phyloP scores from a whole-genome alignment of 768 basidiomycete genomes.

The Kwoniella dejecticola region DNA sequence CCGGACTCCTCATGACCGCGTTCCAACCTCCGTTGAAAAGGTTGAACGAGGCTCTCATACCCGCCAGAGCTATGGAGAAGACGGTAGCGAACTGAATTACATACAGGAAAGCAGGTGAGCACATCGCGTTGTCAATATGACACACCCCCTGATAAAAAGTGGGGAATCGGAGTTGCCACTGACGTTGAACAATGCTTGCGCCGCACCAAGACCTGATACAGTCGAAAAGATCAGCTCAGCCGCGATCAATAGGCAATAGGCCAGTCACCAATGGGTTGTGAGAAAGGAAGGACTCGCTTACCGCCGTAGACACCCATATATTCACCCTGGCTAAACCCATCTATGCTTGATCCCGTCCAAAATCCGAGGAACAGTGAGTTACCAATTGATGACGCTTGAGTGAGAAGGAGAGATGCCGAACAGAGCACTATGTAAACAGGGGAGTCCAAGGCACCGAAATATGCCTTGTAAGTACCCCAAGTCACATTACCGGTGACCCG shows the following conservation, averaged over 20 bases:
- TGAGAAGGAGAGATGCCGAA: conserved; percentile 58
- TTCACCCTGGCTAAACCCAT: conserved; percentile 63
- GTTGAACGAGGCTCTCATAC: conserved; percentile 56
- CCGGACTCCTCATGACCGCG: conserved; percentile 65
- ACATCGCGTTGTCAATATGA: too few species aligned
- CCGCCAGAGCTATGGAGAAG: conserved; percentile 43
- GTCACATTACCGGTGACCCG: conserved; percentile 63
- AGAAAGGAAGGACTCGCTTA: conserved; percentile 4
- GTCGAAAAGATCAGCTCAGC: background rate
- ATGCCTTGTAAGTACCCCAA: conserved; percentile 59
- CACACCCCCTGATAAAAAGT: too few species aligned
- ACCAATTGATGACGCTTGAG: conserved; percentile 64
- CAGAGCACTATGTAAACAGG: conserved; percentile 59
- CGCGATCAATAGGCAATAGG: background rate
- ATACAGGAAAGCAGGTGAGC: too few species aligned
- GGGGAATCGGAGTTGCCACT: background rate
- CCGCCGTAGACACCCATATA: conserved; percentile 68
- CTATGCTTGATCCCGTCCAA: conserved; percentile 66
- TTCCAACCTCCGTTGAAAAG: conserved; percentile 64
- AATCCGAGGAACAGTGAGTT: conserved; percentile 72
- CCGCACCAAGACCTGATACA: conserved; percentile 29
- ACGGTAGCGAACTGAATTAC: conserved; percentile 28
- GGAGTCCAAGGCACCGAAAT: conserved; percentile 39
- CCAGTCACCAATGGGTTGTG: too few species aligned
- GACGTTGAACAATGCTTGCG: conserved; percentile 25